Evolutionary conservation across 345 rosid species (phyloP).

Genomic region (Populus euphratica): DNA sequence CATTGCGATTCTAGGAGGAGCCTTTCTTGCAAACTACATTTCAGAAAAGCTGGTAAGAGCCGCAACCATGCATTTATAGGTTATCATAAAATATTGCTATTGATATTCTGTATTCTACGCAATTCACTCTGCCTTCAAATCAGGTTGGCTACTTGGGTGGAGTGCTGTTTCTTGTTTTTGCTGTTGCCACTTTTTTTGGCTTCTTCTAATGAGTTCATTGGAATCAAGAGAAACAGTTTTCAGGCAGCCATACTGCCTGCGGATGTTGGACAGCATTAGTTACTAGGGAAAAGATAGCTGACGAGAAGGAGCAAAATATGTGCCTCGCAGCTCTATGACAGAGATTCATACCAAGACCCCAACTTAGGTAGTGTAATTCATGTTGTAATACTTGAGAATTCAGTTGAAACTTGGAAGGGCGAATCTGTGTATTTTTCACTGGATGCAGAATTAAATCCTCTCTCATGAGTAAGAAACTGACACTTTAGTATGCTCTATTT

Average conservation of each 20-base stretch:
- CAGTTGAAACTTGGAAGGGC: background rate
- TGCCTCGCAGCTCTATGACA: background rate
- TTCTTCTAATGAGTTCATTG: conserved; percentile 45
- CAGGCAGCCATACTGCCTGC: background rate
- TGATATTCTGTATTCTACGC: background rate
- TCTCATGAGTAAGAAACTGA: background rate
- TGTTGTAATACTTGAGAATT: background rate
- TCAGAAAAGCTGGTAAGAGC: conserved; percentile 81
- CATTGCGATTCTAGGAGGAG: conserved; percentile 84
- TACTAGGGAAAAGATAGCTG: background rate
- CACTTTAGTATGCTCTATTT: background rate
- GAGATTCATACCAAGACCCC: background rate
- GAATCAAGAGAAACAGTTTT: conserved; percentile 10
- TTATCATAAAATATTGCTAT: background rate
- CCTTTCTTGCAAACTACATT: conserved; percentile 85
- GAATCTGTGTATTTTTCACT: background rate
- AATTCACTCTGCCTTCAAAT: conserved; percentile 25
- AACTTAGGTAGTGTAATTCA: background rate
- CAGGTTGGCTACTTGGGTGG: conserved; percentile 96
- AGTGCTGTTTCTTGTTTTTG: conserved; percentile 76
- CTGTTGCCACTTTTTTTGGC: conserved; percentile 84
- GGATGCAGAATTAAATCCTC: background rate
- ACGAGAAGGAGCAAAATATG: background rate
- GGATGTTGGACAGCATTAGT: background rate
- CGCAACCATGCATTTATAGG: background rate